Conservation (phyloP, 176 grass and related monocot genomes). For the Paspalum notatum region DNA sequence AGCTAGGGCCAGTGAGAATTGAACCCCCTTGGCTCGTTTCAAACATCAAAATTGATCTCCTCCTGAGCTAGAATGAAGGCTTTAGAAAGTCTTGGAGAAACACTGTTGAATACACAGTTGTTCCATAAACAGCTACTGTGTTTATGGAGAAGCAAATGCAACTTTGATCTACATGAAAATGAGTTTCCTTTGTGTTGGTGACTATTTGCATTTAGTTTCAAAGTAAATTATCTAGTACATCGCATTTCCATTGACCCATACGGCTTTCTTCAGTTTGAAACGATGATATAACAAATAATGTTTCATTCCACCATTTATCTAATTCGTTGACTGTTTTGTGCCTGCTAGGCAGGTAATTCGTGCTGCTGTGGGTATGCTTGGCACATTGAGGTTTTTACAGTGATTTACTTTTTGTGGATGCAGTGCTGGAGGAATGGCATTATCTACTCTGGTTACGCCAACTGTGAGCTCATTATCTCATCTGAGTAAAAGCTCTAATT, state of each 20-base stretch:
- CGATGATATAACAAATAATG: conserved; percentile 1
- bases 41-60: too few species aligned
- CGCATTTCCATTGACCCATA: neutral
- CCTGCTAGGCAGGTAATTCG: neutral
- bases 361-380: conserved; percentile 19
- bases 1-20: too few species aligned
- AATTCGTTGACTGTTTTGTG: neutral
- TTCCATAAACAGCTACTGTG: neutral
- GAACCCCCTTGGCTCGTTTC: too few species aligned
- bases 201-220: neutral
- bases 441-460: conserved; percentile 82
- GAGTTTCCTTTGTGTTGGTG: conserved; percentile 7
- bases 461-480: conserved; percentile 83
- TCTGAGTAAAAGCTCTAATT: conserved; percentile 85
- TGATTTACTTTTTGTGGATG: conserved; percentile 50
- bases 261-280: neutral
- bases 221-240: neutral
- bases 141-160: neutral
- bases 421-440: conserved; percentile 97
- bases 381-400: conserved; percentile 12
- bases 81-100: too few species aligned
- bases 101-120: too few species aligned
- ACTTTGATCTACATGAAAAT: neutral
- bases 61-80: too few species aligned
- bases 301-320: neutral